phyloP scores from a whole-genome alignment of 345 rosid genomes.

The Cardiospermum halicacabum region DNA sequence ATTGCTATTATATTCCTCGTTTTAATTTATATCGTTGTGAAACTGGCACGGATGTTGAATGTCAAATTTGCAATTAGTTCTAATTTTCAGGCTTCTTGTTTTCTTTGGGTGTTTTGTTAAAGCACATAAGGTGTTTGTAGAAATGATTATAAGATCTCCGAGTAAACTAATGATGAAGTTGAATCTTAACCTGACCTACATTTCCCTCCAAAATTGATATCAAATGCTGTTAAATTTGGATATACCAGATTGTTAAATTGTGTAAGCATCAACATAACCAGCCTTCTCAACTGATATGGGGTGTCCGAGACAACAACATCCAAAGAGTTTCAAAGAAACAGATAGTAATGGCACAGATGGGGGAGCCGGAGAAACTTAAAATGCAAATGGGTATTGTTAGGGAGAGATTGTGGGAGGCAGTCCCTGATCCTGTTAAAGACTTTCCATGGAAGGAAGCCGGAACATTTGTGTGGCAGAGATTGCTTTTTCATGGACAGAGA shows the following conservation, averaged over 20 bases:
- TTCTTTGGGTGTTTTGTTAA: too few species aligned
- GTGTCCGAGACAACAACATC: neutral
- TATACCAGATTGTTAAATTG: constrained; percentile 28
- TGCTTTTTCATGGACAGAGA: constrained; percentile 23
- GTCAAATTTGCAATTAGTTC: too few species aligned
- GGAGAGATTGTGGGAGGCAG: constrained; percentile 32
- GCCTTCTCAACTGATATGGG: constrained; percentile 1
- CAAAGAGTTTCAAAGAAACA: constrained; percentile 19
- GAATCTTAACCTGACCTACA: too few species aligned
- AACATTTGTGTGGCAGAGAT: constrained; percentile 19
- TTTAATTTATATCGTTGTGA: neutral
- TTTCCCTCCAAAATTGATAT: too few species aligned
- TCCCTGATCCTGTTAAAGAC: constrained; percentile 26
- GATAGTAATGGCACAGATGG: constrained; percentile 23
- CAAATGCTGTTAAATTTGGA: neutral
- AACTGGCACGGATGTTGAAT: neutral
- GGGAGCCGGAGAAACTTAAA: constrained; percentile 27
- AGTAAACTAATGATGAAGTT: too few species aligned
- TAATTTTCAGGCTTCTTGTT: too few species aligned
- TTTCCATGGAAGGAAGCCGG: constrained; percentile 45
- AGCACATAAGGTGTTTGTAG: too few species aligned
- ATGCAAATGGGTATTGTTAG: constrained; percentile 15
- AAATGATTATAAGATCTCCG: too few species aligned
- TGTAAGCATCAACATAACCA: constrained; percentile 15
- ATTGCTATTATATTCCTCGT: neutral